A percentile compares a stretch with the other conserved stretches of the same genome.
These are phyloP conservation scores for Xylaria sp. DNA, from an alignment of 2,329 filamentous ascomycete genomes.

Conservation along the genomic window DNA sequence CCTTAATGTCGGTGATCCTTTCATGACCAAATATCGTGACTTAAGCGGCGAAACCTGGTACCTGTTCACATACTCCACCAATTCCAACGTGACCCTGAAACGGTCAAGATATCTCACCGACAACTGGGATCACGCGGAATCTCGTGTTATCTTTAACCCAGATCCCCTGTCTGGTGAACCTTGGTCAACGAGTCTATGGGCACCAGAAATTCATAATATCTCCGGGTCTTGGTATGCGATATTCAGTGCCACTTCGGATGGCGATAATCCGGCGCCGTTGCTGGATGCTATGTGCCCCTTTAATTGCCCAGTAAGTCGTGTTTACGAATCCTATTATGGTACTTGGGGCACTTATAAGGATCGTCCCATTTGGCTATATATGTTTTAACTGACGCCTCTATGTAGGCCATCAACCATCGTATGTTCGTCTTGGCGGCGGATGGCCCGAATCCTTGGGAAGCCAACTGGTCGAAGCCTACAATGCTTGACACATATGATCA, in stretches of 20 bases:
- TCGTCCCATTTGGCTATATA: background rate
- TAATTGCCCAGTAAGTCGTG: constrained; percentile 48
- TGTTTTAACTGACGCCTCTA: constrained; percentile 6
- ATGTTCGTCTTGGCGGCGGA: constrained; percentile 52
- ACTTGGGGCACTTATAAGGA: background rate
- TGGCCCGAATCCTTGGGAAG: constrained; percentile 50
- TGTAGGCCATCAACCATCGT: constrained; percentile 51
- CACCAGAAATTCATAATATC: constrained; percentile 52
- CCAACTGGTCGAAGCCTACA: constrained; percentile 47
- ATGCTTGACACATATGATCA: constrained; percentile 52
- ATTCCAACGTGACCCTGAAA: constrained; percentile 54
- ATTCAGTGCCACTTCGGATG: constrained; percentile 51
- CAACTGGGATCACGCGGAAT: constrained; percentile 55
- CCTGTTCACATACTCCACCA: constrained; percentile 55
- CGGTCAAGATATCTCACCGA: constrained; percentile 53
- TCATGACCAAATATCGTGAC: constrained; percentile 52
- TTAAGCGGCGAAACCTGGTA: constrained; percentile 52
- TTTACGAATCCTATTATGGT: background rate
- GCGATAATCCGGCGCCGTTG: constrained; percentile 50
- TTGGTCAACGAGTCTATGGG: constrained; percentile 53
- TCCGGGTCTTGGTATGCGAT: constrained; percentile 50
- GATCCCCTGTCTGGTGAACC: constrained; percentile 47
- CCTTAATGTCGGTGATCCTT: constrained; percentile 54
- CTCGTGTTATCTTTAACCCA: constrained; percentile 52
- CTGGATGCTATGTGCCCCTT: constrained; percentile 51